These are phyloP conservation scores for Wakefieldia striispora DNA, from an alignment of 768 basidiomycete genomes.

Conservation along the genomic window DNA sequence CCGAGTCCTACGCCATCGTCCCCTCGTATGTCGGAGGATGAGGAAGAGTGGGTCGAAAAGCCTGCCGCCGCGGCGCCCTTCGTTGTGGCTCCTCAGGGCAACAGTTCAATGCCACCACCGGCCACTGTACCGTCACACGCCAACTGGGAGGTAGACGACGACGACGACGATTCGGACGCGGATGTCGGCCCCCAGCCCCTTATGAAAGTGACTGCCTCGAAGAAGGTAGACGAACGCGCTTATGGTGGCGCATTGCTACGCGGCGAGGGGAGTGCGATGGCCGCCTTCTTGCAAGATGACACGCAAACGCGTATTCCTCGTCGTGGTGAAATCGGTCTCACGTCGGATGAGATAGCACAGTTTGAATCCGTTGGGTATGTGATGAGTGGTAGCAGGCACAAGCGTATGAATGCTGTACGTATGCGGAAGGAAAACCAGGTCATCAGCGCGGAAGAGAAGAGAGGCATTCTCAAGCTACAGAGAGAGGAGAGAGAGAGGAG, in stretches of 20 bases:
- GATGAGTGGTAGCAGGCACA: conserved; percentile 94
- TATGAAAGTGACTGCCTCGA: conserved; percentile 39
- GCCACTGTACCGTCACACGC: conserved; percentile 15
- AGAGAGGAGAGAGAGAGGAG: conserved; percentile 90
- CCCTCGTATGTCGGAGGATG: conserved; percentile 36
- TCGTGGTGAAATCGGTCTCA: conserved; percentile 96
- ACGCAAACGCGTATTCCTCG: conserved; percentile 89
- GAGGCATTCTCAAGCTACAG: conserved; percentile 92
- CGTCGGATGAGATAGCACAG: conserved; percentile 80
- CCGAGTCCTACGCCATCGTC: conserved; percentile 34
- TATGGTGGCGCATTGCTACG: conserved; percentile 89
- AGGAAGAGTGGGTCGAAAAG: conserved; percentile 73
- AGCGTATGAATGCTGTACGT: conserved; percentile 97
- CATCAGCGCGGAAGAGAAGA: conserved; percentile 97
- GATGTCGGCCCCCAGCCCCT: conserved; percentile 83
- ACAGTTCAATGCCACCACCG: conserved; percentile 24
- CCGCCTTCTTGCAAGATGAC: conserved; percentile 88
- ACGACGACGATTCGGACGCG: conserved; percentile 50
- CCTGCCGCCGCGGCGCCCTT: conserved; percentile 31
- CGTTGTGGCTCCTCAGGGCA: conserved; percentile 21
- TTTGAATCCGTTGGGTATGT: conserved; percentile 94
- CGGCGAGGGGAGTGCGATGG: conserved; percentile 98
- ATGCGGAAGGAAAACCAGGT: conserved; percentile 99
- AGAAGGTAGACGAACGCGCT: conserved; percentile 73
- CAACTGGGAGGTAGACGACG: conserved; percentile 25